These are phyloP conservation scores for Myxozyma vanderwaltii DNA, from an alignment of 805 yeast species.

Conservation along the genomic window DNA sequence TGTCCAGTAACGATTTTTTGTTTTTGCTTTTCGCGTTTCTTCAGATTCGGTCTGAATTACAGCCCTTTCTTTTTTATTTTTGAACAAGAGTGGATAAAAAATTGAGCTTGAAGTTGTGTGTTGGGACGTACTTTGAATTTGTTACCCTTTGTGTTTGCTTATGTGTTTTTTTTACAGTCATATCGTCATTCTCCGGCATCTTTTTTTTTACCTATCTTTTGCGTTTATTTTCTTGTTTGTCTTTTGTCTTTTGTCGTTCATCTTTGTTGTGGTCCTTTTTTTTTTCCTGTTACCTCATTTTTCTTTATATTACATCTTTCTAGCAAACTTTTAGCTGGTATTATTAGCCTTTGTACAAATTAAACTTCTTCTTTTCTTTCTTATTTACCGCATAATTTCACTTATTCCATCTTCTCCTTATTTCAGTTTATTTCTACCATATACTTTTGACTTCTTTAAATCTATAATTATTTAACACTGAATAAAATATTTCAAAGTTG, in stretches of 20 bases:
- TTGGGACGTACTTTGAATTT: neutral
- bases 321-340: neutral
- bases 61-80: no score
- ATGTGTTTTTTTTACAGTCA: neutral
- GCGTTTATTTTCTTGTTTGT: neutral
- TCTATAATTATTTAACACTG: no score
- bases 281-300: neutral
- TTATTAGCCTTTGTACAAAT: neutral
- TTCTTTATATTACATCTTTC: neutral
- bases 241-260: neutral
- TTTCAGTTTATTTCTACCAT: no score
- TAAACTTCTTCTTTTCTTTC: no score
- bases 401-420: no score
- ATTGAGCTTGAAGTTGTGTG: neutral
- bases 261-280: neutral
- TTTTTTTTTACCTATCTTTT: neutral
- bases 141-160: neutral
- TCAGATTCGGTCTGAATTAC: no score
- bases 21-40: no score
- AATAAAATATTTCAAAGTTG: no score
- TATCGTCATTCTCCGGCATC: neutral
- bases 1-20: no score
- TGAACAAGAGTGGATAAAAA: neutral
- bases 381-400: no score
- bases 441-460: no score